Evolutionary conservation across 345 rosid genomes (phyloP).

Genomic region (Syzygium grande): DNA sequence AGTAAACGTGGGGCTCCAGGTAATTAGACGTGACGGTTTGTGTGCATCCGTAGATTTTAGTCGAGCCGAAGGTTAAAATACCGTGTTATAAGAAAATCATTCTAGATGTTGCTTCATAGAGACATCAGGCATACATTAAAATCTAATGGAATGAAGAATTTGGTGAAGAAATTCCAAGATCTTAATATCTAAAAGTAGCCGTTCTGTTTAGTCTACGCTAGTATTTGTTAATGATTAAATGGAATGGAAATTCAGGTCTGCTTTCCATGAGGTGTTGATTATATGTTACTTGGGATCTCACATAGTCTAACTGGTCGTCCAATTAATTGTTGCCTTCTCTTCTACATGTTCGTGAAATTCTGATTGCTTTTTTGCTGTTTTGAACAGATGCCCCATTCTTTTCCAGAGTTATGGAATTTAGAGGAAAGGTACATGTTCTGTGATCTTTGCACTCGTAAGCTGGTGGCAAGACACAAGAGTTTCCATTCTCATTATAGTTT

Average conservation of each 20-base stretch:
- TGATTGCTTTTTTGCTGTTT: neutral
- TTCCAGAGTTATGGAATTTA: conserved; percentile 83
- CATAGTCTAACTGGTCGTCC: neutral
- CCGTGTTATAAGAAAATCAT: neutral
- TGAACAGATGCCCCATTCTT: conserved; percentile 70
- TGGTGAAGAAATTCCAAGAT: neutral
- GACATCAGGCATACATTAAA: neutral
- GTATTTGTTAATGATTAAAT: neutral
- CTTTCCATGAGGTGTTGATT: neutral
- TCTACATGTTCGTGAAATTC: neutral
- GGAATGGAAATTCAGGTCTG: neutral
- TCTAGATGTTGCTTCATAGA: neutral
- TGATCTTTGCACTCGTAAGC: neutral
- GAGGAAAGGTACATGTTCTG: conserved; percentile 57
- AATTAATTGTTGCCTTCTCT: neutral
- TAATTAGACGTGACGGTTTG: neutral
- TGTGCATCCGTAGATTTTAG: neutral
- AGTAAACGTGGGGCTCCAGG: neutral
- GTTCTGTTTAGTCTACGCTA: neutral
- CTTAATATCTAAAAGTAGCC: neutral
- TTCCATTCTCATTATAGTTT: neutral
- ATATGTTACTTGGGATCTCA: neutral
- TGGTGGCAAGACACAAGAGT: neutral
- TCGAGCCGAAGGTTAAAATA: neutral
- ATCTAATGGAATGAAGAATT: neutral